Evolutionary conservation across 169 alveolate species (phyloP), one percentile per base, ranked within the genome.

Genomic region (Plasmodium inui): DNA sequence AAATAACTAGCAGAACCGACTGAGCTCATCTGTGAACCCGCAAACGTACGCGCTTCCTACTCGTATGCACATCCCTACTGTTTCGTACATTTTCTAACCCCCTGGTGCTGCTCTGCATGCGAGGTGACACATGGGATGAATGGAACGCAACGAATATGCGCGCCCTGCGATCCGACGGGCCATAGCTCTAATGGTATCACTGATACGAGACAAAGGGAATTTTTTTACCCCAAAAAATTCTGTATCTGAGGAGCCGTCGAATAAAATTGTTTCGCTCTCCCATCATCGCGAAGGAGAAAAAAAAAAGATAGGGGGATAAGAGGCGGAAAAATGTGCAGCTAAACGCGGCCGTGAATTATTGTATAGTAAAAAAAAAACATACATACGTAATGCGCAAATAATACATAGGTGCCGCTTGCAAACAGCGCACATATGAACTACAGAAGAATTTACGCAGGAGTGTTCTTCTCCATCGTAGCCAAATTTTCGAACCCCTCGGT

Each of bases 401-500:
- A 26, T 8, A 22, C 30, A 32, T 61, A 61, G 57, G 57, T 61
- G 32, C 32, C 12, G 46, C 53, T n/a, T 55, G 17, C 41, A 19
- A 53, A 32, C 53, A 19, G 30, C 32, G 41, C 32, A 37, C 53
- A 34, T 78, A 88, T 88, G 94, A 88, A 76, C 39, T 12, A 17
- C 50, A 57, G 57, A 57, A 53, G 71, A 2, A 22, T 57, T 32
- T 88, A 55, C 72, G 73, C 70, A 44, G 82, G 10, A 41, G 6
- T 55, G 79, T 88, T 76, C 81, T 78, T 78, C 70, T 78, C 82
- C 73, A 22, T 61, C 32, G 44, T 79, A 78, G 73, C 50, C 10
- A 41, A 57, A 10, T 37, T 39, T 61, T 67, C 89, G 17, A 8
- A 19, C 34, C 37, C 55, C 55, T 46, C 78, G 50, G 88, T 72